Conservation (phyloP, 2,329 filamentous ascomycete genomes). For the Cladosporium oxysporum region DNA sequence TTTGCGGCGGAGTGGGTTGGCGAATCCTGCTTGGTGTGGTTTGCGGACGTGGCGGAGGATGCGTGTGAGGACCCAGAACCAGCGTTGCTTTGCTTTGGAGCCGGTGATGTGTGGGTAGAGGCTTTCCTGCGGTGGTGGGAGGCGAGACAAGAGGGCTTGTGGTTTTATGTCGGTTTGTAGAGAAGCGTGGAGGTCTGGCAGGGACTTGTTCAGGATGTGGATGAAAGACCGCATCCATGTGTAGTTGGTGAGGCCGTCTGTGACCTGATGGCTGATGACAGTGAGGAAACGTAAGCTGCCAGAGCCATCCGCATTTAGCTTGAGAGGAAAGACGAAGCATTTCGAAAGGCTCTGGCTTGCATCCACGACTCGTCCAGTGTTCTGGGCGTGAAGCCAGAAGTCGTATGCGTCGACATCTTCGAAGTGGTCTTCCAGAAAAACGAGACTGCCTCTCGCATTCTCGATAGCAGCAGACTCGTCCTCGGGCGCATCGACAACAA, state of each 20-base stretch:
- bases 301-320: conserved; percentile 29
- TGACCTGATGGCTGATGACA: conserved; percentile 48
- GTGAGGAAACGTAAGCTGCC: conserved; percentile 40
- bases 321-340: conserved; percentile 43
- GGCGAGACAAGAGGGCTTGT: conserved; percentile 30
- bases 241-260: conserved; percentile 47
- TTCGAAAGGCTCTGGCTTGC: conserved; percentile 41
- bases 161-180: conserved; percentile 27
- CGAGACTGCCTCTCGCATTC: conserved; percentile 34
- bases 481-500: conserved; percentile 39
- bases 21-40: conserved; percentile 43
- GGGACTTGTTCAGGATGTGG: conserved; percentile 38
- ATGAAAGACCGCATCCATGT: conserved; percentile 47
- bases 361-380: conserved; percentile 43
- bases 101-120: conserved; percentile 45
- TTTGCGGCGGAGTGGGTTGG: conserved; percentile 40
- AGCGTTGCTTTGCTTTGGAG: conserved; percentile 43
- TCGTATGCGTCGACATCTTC: conserved; percentile 37
- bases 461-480: conserved; percentile 36
- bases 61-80: conserved; percentile 51
- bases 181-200: conserved; percentile 26
- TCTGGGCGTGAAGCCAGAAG: conserved; percentile 46
- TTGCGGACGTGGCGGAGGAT: conserved; percentile 47
- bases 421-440: conserved; percentile 45
- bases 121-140: conserved; percentile 51